Evolutionary conservation across 2,329 filamentous ascomycete genomes (phyloP).

Genomic region (Emericellopsis cladophorae): DNA sequence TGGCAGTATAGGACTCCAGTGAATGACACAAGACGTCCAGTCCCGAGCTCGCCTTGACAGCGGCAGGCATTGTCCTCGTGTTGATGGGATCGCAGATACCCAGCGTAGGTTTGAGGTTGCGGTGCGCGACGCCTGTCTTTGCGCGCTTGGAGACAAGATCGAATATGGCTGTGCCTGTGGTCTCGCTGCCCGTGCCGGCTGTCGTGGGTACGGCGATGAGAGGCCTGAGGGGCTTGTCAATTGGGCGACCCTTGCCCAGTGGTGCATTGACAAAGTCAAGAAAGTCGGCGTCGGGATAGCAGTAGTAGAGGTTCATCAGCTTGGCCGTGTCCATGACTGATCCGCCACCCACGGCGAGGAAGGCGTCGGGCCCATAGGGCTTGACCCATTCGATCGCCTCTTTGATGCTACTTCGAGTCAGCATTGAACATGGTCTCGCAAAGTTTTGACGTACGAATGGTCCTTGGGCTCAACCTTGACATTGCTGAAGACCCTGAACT

Average conservation of each 20-base stretch:
- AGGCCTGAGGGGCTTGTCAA: constrained; percentile 52
- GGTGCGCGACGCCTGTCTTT: constrained; percentile 92
- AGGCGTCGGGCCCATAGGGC: constrained; percentile 71
- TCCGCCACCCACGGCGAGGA: constrained; percentile 78
- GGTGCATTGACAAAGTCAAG: constrained; percentile 97
- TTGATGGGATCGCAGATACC: constrained; percentile 81
- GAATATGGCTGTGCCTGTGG: constrained; percentile 95
- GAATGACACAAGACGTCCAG: constrained; percentile 92
- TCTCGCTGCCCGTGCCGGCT: constrained; percentile 77
- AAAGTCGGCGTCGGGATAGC: constrained; percentile 85
- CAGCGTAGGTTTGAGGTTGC: constrained; percentile 88
- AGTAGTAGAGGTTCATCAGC: constrained; percentile 92
- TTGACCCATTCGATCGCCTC: constrained; percentile 83
- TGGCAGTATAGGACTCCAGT: constrained; percentile 94
- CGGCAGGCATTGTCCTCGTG: constrained; percentile 88
- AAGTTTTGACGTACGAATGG: constrained; percentile 51
- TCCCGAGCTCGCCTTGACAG: constrained; percentile 83
- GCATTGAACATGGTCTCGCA: background rate
- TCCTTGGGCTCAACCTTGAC: constrained; percentile 90
- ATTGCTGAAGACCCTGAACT: constrained; percentile 69
- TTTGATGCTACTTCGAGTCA: constrained; percentile 47
- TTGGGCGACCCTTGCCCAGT: constrained; percentile 50
- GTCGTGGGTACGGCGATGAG: constrained; percentile 68
- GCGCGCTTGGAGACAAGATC: constrained; percentile 80
- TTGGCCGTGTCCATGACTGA: constrained; percentile 98